Conservation (phyloP, 768 basidiomycete species). For the Pleurotus sapidus region DNA sequence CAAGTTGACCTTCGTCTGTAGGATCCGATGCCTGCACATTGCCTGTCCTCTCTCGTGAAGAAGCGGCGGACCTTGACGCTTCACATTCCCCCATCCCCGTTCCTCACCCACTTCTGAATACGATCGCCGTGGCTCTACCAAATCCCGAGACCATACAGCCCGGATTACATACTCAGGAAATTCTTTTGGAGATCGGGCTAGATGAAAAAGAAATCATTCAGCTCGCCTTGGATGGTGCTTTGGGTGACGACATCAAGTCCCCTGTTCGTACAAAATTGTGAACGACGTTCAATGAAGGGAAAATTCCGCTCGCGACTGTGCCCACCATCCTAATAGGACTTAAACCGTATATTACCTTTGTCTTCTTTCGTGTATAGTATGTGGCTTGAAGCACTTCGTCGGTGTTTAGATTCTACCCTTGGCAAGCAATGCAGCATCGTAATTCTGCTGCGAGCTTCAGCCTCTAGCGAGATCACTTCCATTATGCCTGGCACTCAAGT, state of each 20-base stretch:
- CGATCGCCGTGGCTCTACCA: conserved; percentile 11
- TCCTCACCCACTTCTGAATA: conserved; percentile 50
- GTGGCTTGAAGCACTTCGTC: too few relatives aligned
- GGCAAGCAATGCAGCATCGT: too few relatives aligned
- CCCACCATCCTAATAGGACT: too few relatives aligned
- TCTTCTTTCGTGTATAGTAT: too few relatives aligned
- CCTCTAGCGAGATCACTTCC: too few relatives aligned
- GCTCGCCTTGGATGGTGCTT: conserved; percentile 45
- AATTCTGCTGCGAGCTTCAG: too few relatives aligned
- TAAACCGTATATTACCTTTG: too few relatives aligned
- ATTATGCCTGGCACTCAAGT: too few relatives aligned
- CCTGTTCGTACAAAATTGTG: conserved; percentile 13
- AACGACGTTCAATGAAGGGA: neutral
- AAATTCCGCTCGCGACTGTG: too few relatives aligned
- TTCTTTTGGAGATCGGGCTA: conserved; percentile 52
- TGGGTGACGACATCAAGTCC: conserved; percentile 30
- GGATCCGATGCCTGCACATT: conserved; percentile 71
- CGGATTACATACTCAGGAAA: conserved; percentile 51
- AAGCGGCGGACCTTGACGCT: conserved; percentile 48
- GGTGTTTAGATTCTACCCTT: too few relatives aligned
- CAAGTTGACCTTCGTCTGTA: conserved; percentile 18
- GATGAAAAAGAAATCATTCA: conserved; percentile 32
- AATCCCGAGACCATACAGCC: conserved; percentile 29
- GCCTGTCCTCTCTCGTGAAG: conserved; percentile 62
- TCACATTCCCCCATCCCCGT: conserved; percentile 37